Evolutionary conservation across 345 rosid genomes (phyloP), one percentile per base, ranked within the genome.

Genomic region (Boechera retrofracta): DNA sequence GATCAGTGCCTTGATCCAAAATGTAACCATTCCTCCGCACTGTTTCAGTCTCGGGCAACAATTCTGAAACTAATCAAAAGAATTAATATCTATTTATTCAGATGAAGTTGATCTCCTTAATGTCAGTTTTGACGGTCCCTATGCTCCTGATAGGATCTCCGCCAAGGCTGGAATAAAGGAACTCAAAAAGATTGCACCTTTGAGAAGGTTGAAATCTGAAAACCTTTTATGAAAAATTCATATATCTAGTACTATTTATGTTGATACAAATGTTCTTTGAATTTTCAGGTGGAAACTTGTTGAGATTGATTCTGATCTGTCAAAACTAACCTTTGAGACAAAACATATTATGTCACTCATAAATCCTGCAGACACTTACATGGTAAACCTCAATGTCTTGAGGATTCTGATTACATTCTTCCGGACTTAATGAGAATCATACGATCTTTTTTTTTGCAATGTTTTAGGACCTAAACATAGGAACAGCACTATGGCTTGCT

Each of bases 401-500:
- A 16, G 60, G 15, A 2, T 69, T 70, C 15, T 75, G 8, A 63
- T 56, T 47, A 21, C 55, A 52, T 12, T 55, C 16, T 36, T 24
- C 44, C 0, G 7, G 53, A 62, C 39, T 31, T 52, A 7, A 62
- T 38, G n/a, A 10, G 15, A 51, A n/a, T 10, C 28, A 57, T 51
- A 18, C 48, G 26, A 53, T 21, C 7, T 52, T 3, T 3, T 47
- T 21, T 32, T 8, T 47, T 45, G 36, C 79, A 44, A 65, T 59
- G 35, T 77, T 82, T 53, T 86, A 95, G 99, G 99, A 95, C 82
- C 84, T 95, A 67, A 92, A 95, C 82, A 92, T 95, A 69, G 99
- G 99, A 71, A 83, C 86, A 72, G 98, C 99, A 45, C 75, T 95
- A 18, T 95, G 99, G 99, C 85, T 92, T 56, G 97, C 98, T 77